A percentile compares a stretch with the other conserved stretches of the same genome.
These are phyloP conservation scores for Penicillium sclerotiorum DNA, from an alignment of 2,329 filamentous ascomycete species.

Conservation along the genomic window DNA sequence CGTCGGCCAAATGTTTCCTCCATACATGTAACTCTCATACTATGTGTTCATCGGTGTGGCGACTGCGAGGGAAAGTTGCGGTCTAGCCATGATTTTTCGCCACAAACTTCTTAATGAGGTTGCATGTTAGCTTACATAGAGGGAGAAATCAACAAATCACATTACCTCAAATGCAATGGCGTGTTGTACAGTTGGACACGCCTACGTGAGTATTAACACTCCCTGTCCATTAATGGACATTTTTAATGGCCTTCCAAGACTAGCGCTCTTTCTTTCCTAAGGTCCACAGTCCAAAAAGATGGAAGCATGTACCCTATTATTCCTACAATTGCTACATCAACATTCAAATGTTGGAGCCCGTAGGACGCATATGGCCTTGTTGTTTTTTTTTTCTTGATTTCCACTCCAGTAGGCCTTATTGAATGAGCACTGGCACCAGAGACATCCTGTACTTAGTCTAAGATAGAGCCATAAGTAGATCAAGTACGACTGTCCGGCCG, in stretches of 20 bases:
- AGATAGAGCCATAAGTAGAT: constrained; percentile 6
- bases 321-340: no score
- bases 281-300: no score
- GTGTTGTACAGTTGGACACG: constrained; percentile 10
- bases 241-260: not conserved
- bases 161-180: not conserved
- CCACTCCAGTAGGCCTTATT: no score
- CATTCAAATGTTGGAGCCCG: no score
- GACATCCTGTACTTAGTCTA: no score
- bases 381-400: no score
- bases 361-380: no score
- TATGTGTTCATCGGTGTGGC: no score
- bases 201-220: not conserved
- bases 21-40: not conserved
- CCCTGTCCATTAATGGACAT: not conserved
- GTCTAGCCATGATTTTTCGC: constrained; percentile 18
- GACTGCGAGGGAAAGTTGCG: no score
- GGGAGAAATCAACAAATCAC: constrained; percentile 2
- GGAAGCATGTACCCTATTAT: no score
- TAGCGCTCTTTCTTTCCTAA: no score
- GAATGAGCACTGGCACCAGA: no score
- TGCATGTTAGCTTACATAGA: not conserved
- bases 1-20: not conserved
- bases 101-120: constrained; percentile 8
- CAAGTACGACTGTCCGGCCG: constrained; percentile 10